Evolutionary conservation across 345 rosid species (phyloP).

Genomic region (Lumnitzera racemosa): DNA sequence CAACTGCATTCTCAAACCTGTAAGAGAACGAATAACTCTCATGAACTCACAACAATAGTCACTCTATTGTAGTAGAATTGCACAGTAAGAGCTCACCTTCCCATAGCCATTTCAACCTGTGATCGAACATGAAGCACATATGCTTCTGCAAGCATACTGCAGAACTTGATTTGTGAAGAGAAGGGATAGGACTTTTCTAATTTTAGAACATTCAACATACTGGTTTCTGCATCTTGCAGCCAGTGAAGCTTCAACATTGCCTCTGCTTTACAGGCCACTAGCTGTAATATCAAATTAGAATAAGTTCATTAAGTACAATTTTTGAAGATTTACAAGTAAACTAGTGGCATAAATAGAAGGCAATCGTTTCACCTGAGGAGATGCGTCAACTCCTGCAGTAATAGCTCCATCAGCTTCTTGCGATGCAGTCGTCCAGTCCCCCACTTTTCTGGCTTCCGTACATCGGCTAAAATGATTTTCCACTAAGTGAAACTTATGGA

Average conservation of each 20-base stretch:
- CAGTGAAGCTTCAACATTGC: constrained; percentile 78
- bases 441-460: constrained; percentile 61
- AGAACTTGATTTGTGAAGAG: constrained; percentile 31
- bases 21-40: constrained; percentile 44
- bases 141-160: constrained; percentile 73
- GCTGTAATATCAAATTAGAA: constrained; percentile 43
- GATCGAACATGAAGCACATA: constrained; percentile 61
- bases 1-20: constrained; percentile 90
- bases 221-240: constrained; percentile 62
- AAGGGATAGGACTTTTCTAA: constrained; percentile 25
- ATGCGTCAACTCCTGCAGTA: constrained; percentile 67
- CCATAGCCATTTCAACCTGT: constrained; percentile 84
- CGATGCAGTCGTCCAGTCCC: constrained; percentile 65
- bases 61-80: background rate
- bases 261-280: constrained; percentile 81
- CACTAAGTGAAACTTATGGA: constrained; percentile 58
- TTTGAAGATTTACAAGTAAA: background rate
- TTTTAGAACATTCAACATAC: constrained; percentile 37
- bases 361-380: constrained; percentile 53
- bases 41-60: constrained; percentile 17
- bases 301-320: background rate
- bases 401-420: constrained; percentile 78
- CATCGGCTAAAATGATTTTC: constrained; percentile 75
- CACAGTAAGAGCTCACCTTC: constrained; percentile 63
- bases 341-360: background rate